Evolutionary conservation across 768 basidiomycete genomes (phyloP).

Genomic region (Boletus speciosus): DNA sequence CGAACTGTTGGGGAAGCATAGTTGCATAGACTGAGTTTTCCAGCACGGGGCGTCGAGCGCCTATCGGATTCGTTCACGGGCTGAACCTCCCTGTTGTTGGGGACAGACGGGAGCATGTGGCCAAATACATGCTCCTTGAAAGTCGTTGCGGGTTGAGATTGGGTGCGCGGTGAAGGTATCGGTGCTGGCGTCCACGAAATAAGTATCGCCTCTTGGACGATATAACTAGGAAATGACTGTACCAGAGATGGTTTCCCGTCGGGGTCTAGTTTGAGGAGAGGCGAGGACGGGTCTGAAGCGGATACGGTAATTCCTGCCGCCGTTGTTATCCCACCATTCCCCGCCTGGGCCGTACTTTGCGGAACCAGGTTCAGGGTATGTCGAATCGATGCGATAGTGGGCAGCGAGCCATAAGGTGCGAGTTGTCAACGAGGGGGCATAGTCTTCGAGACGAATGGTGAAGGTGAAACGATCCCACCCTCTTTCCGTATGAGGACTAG

Average conservation of each 20-base stretch:
- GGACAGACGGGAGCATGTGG: slow-evolving; percentile 1
- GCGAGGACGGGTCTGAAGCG: slow-evolving; percentile 45
- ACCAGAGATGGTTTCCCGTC: slow-evolving; percentile 25
- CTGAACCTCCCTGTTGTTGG: not conserved
- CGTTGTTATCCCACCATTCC: slow-evolving; percentile 97
- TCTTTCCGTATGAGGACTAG: not conserved
- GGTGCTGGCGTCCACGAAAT: slow-evolving; percentile 10
- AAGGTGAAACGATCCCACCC: slow-evolving; percentile 63
- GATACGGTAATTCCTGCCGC: slow-evolving; percentile 71
- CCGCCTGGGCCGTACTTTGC: slow-evolving; percentile 42
- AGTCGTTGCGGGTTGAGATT: not conserved
- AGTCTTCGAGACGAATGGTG: slow-evolving; percentile 68
- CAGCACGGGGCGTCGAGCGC: slow-evolving; percentile 3
- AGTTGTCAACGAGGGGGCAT: slow-evolving; percentile 45
- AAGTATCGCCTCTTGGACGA: not conserved
- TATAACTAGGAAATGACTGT: not conserved
- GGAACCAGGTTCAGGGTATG: slow-evolving; percentile 16
- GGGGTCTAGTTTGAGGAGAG: slow-evolving; percentile 1
- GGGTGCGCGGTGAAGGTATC: not conserved
- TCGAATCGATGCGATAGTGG: slow-evolving; percentile 39
- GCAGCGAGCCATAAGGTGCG: slow-evolving; percentile 61
- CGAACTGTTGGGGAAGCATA: slow-evolving; percentile 30
- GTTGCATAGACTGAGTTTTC: slow-evolving; percentile 31
- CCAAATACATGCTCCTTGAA: slow-evolving; percentile 14
- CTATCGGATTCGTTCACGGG: not conserved